A percentile compares a stretch with the other conserved stretches of the same genome.
Conservation (phyloP, 768 basidiomycete genomes). For the Naganishia friedmannii region DNA sequence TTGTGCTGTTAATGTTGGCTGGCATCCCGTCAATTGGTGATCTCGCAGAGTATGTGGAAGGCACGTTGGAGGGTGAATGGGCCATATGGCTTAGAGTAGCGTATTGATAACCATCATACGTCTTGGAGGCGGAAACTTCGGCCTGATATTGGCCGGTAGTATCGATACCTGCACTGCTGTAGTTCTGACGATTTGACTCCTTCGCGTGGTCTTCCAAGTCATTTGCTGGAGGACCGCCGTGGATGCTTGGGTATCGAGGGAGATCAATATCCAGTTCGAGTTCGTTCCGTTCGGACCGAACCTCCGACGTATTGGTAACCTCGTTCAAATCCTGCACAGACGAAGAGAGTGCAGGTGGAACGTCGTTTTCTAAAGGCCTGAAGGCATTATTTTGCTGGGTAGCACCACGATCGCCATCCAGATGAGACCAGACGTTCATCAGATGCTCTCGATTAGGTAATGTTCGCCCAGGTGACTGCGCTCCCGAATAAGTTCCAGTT, state of each 20-base stretch:
- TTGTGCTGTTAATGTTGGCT: background rate
- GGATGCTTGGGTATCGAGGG: slow-evolving; percentile 23
- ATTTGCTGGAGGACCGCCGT: background rate
- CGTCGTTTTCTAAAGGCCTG: slow-evolving; percentile 9
- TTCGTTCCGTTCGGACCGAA: background rate
- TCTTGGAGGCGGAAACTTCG: background rate
- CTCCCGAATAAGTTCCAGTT: slow-evolving; percentile 34
- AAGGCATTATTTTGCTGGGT: slow-evolving; percentile 10
- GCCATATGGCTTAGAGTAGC: slow-evolving; percentile 7
- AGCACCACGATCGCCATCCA: slow-evolving; percentile 13
- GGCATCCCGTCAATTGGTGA: slow-evolving; percentile 14
- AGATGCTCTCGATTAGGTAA: slow-evolving; percentile 38
- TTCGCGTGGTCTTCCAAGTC: background rate
- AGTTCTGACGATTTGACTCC: background rate
- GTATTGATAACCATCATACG: slow-evolving; percentile 19
- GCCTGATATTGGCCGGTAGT: background rate
- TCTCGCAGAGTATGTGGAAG: slow-evolving; percentile 6
- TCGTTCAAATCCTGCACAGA: slow-evolving; percentile 28
- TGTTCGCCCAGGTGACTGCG: slow-evolving; percentile 35
- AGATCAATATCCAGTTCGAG: slow-evolving; percentile 18
- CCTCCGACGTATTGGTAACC: background rate
- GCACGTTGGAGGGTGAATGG: background rate
- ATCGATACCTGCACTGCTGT: background rate
- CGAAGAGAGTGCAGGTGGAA: slow-evolving; percentile 8
- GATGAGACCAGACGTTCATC: slow-evolving; percentile 44